Percentiles rank a stretch among this genome's conserved stretches.
These are phyloP conservation scores for Trapa bicornis DNA, from an alignment of 345 rosid species.

Conservation along the genomic window DNA sequence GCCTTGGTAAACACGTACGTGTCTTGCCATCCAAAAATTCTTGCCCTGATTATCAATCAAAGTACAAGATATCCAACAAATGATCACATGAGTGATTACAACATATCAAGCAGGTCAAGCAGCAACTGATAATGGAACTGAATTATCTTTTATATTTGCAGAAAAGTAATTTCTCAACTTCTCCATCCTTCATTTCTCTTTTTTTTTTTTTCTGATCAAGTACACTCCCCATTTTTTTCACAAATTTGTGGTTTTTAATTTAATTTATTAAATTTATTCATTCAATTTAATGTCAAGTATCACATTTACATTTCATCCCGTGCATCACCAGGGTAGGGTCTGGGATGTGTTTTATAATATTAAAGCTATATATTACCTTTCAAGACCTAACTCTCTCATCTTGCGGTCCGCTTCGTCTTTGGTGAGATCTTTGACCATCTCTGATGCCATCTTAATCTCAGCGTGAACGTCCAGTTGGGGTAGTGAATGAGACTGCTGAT, in stretches of 20 bases:
- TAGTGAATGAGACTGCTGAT: background rate
- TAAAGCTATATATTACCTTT: slow-evolving; percentile 14
- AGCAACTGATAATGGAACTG: too few relatives aligned
- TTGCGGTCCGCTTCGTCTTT: slow-evolving; percentile 11
- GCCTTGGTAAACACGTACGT: slow-evolving; percentile 26
- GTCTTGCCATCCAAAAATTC: slow-evolving; percentile 20
- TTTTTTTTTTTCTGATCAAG: too few relatives aligned
- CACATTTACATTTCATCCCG: too few relatives aligned
- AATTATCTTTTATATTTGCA: too few relatives aligned
- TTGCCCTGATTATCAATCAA: slow-evolving; percentile 12
- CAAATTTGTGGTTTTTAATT: too few relatives aligned
- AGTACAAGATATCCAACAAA: background rate
- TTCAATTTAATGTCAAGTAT: too few relatives aligned
- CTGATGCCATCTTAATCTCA: slow-evolving; percentile 27
- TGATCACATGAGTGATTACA: background rate
- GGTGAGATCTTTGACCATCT: slow-evolving; percentile 9
- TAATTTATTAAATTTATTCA: too few relatives aligned
- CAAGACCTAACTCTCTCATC: slow-evolving; percentile 23
- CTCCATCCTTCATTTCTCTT: too few relatives aligned
- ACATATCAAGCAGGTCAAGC: too few relatives aligned
- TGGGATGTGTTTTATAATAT: background rate
- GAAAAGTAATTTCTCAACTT: too few relatives aligned
- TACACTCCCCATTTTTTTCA: too few relatives aligned
- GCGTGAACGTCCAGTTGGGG: slow-evolving; percentile 11
- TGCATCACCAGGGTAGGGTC: too few relatives aligned